Evolutionary conservation across 2,329 filamentous ascomycete species (phyloP).

Genomic region (Aspergillus tubingensis): DNA sequence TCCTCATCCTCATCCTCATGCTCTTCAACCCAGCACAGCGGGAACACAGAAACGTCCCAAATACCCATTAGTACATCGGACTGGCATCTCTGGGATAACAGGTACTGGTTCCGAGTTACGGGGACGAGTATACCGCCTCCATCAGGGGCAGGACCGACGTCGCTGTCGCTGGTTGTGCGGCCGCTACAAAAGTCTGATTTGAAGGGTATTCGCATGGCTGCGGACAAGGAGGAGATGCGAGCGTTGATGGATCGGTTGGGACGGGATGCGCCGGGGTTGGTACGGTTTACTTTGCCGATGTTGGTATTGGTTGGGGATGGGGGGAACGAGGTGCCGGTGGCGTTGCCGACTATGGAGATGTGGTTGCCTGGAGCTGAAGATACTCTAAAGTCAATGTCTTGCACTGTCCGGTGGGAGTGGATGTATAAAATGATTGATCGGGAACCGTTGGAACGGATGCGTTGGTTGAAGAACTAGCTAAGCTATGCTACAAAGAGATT

Average conservation of each 20-base stretch:
- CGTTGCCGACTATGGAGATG: slow-evolving; percentile 32
- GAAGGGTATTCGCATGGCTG: background rate
- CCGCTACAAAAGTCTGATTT: background rate
- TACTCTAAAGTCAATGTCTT: slow-evolving; percentile 6
- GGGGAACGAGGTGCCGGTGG: slow-evolving; percentile 21
- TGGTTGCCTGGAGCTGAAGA: slow-evolving; percentile 19
- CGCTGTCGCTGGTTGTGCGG: background rate
- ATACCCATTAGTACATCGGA: background rate
- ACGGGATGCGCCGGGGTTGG: slow-evolving; percentile 35
- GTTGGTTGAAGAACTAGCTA: slow-evolving; percentile 27
- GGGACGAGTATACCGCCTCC: slow-evolving; percentile 22
- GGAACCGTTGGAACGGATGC: slow-evolving; percentile 35
- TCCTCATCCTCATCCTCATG: background rate
- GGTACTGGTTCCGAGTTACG: slow-evolving; percentile 57
- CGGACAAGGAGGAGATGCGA: too few relatives aligned
- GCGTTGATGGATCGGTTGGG: slow-evolving; percentile 24
- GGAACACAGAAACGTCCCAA: background rate
- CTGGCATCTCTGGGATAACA: slow-evolving; percentile 55
- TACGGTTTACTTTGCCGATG: slow-evolving; percentile 48
- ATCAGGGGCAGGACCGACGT: too few relatives aligned
- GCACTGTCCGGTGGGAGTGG: slow-evolving; percentile 43
- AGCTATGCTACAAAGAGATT: slow-evolving; percentile 31
- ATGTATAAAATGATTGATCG: slow-evolving; percentile 44
- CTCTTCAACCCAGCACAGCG: background rate
- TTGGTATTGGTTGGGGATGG: slow-evolving; percentile 19